phyloP scores from a whole-genome alignment of 495 filamentous ascomycete genomes.

The Achaetomiella virescens region DNA sequence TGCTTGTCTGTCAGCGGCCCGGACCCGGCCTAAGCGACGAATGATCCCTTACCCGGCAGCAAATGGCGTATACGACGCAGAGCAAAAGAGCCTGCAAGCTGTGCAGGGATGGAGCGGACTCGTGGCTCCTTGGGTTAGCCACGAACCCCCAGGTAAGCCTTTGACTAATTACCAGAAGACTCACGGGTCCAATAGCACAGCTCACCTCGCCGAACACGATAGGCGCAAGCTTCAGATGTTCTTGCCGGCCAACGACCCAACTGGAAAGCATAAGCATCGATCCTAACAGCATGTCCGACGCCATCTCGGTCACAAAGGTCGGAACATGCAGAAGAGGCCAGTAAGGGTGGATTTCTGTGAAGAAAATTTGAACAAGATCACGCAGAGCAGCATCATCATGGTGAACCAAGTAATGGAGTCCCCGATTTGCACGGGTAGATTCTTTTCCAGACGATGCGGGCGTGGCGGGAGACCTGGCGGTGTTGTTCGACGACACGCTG shows the following conservation, averaged over 20 bases:
- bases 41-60: slow-evolving; percentile 18
- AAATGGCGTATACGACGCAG: slow-evolving; percentile 23
- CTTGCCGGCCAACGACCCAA: slow-evolving; percentile 22
- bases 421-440: background rate
- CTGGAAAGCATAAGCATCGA: slow-evolving; percentile 29
- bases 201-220: slow-evolving; percentile 23
- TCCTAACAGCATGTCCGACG: slow-evolving; percentile 19
- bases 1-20: slow-evolving; percentile 4
- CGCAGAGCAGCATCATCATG: background rate
- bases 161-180: slow-evolving; percentile 3
- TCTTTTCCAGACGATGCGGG: background rate
- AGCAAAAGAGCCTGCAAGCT: slow-evolving; percentile 26
- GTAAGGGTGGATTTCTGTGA: slow-evolving; percentile 26
- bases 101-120: slow-evolving; percentile 19
- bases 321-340: slow-evolving; percentile 32
- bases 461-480: background rate
- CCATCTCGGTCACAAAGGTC: slow-evolving; percentile 20
- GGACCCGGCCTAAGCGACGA: background rate
- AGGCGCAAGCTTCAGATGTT: slow-evolving; percentile 23
- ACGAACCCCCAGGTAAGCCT: slow-evolving; percentile 9
- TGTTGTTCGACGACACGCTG: background rate
- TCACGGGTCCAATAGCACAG: background rate
- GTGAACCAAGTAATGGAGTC: background rate
- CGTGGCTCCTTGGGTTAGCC: slow-evolving; percentile 13
- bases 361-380: slow-evolving; percentile 23